Evolutionary conservation across 768 basidiomycete species (phyloP).

Genomic region (Neoboletus brunneissimus): DNA sequence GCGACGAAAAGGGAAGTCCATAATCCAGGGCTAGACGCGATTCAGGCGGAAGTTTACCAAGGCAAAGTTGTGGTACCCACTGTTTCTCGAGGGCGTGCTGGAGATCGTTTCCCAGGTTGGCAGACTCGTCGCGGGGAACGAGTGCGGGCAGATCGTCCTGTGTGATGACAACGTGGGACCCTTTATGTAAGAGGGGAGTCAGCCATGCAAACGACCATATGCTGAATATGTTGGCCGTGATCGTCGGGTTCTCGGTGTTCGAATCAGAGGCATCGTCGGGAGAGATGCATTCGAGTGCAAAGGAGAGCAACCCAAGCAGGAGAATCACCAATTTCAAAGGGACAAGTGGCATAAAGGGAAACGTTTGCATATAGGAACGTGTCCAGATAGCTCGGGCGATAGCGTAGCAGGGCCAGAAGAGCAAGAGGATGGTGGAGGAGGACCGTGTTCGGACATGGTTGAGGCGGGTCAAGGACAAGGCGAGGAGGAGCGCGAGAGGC

Average conservation of each 20-base stretch:
- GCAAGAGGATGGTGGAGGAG: conserved; percentile 68
- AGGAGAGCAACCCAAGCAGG: conserved; percentile 50
- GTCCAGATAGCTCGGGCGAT: conserved; percentile 51
- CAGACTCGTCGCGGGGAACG: conserved; percentile 63
- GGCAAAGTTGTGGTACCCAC: conserved; percentile 40
- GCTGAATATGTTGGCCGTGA: conserved; percentile 80
- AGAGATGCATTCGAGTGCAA: conserved; percentile 66
- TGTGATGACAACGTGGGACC: conserved; percentile 62
- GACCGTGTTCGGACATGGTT: conserved; percentile 71
- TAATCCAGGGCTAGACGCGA: conserved; percentile 49
- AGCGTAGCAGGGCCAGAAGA: conserved; percentile 80
- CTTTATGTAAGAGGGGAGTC: conserved; percentile 73
- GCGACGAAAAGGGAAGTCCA: conserved; percentile 73
- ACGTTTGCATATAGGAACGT: conserved; percentile 48
- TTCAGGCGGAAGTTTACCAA: background rate
- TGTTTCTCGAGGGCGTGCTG: conserved; percentile 60
- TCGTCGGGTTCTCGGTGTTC: conserved; percentile 59
- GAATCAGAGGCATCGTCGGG: conserved; percentile 50
- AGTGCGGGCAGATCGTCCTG: conserved; percentile 85
- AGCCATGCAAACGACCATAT: conserved; percentile 87
- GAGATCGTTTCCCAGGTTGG: conserved; percentile 61
- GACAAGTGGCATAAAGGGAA: conserved; percentile 37
- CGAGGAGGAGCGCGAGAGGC: conserved; percentile 47
- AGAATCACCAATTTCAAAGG: conserved; percentile 43
- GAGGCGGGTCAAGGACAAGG: conserved; percentile 52